Evolutionary conservation across 345 rosid species (phyloP).

Genomic region (Aquilaria malaccensis): DNA sequence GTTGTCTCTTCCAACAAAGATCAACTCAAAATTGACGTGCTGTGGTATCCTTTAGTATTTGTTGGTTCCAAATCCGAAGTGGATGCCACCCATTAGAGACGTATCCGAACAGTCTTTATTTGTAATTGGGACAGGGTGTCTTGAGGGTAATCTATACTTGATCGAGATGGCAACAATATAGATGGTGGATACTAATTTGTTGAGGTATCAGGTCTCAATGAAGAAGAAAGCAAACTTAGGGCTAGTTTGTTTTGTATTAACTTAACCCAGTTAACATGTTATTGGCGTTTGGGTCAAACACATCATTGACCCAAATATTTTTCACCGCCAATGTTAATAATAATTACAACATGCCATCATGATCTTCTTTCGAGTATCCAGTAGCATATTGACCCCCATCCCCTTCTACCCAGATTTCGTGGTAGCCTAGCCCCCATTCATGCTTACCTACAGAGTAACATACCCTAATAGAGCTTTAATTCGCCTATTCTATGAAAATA

Average conservation of each 20-base stretch:
- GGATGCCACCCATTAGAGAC: slow-evolving; percentile 26
- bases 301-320: too few relatives aligned
- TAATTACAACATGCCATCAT: too few relatives aligned
- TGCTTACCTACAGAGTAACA: too few relatives aligned
- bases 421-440: too few relatives aligned
- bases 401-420: too few relatives aligned
- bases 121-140: slow-evolving; percentile 23
- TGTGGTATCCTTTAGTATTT: slow-evolving; percentile 27
- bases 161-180: slow-evolving; percentile 29
- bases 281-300: too few relatives aligned
- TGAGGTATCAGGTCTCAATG: slow-evolving; percentile 13
- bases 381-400: too few relatives aligned
- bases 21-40: slow-evolving; percentile 24
- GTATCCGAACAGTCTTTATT: slow-evolving; percentile 36
- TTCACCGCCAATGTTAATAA: too few relatives aligned
- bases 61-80: slow-evolving; percentile 2
- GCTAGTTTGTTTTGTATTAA: neutral
- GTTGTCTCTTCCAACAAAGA: slow-evolving; percentile 32
- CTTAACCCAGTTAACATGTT: too few relatives aligned
- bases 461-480: too few relatives aligned
- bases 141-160: slow-evolving; percentile 35
- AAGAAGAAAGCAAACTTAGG: slow-evolving; percentile 27
- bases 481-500: too few relatives aligned
- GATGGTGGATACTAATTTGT: slow-evolving; percentile 18
- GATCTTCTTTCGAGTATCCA: too few relatives aligned